phyloP scores from a whole-genome alignment of 1,284 basidiomycete species.

The Phylloboletellus chloephorus region DNA sequence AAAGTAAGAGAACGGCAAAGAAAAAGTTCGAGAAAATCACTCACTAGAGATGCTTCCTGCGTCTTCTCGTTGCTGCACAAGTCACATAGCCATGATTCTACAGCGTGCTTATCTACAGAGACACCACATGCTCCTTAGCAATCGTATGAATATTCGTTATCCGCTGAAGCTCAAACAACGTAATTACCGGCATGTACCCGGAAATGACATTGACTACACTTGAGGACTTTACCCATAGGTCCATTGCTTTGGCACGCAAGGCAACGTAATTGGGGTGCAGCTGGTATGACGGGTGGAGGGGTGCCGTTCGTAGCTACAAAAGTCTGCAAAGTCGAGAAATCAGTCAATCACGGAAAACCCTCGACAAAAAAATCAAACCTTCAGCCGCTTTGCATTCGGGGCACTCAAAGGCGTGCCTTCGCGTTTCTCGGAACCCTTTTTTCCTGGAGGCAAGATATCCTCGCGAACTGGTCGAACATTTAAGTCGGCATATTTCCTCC shows the following conservation, averaged over 20 bases:
- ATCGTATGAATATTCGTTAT: slow-evolving; percentile 8
- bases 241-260: slow-evolving; percentile 72
- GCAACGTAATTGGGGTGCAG: slow-evolving; percentile 64
- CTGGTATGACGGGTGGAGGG: slow-evolving; percentile 45
- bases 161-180: neutral
- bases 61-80: slow-evolving; percentile 77
- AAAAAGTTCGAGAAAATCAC: slow-evolving; percentile 4
- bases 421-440: slow-evolving; percentile 59
- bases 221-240: slow-evolving; percentile 67
- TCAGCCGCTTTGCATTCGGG: slow-evolving; percentile 58
- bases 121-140: slow-evolving; percentile 61
- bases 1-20: slow-evolving; percentile 7
- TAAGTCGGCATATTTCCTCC: slow-evolving; percentile 86
- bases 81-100: slow-evolving; percentile 79
- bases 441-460: slow-evolving; percentile 45
- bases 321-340: slow-evolving; percentile 37
- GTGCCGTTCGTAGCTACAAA: slow-evolving; percentile 47
- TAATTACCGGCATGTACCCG: slow-evolving; percentile 64
- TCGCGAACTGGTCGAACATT: slow-evolving; percentile 69
- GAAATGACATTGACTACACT: slow-evolving; percentile 75
- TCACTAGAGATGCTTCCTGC: slow-evolving; percentile 73
- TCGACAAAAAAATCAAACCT: slow-evolving; percentile 39
- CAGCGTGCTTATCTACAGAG: slow-evolving; percentile 51
- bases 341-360: neutral
- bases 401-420: slow-evolving; percentile 71